These are phyloP conservation scores for Gastrolobium villosum DNA, from an alignment of 306 rosid genomes.

Conservation along the genomic window DNA sequence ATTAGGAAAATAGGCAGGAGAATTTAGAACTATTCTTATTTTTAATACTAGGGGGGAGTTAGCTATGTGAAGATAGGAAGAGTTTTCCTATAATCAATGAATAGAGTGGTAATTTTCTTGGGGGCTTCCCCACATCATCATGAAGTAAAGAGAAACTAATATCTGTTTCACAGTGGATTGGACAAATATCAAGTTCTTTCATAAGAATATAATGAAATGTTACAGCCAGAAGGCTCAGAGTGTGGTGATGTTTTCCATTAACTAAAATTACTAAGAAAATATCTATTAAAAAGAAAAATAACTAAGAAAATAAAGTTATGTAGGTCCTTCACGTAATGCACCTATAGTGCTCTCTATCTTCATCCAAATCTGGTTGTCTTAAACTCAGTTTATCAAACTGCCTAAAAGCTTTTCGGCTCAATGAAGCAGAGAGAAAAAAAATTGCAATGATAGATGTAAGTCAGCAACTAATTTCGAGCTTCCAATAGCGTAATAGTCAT, in stretches of 20 bases:
- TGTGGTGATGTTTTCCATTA: background rate
- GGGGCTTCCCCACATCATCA: background rate
- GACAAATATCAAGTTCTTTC: background rate
- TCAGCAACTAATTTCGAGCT: constrained; percentile 36
- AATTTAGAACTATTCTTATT: background rate
- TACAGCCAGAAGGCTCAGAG: background rate
- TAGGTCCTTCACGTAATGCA: background rate
- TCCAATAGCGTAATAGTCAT: constrained; percentile 43
- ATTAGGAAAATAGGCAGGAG: background rate
- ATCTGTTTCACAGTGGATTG: background rate
- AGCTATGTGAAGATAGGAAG: background rate
- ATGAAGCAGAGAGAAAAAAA: background rate
- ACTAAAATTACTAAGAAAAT: background rate
- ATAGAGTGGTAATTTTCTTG: background rate
- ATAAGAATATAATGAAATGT: background rate
- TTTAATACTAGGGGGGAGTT: background rate
- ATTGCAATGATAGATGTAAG: background rate
- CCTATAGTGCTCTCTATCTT: background rate
- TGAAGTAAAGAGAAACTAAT: constrained; percentile 2
- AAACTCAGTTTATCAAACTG: background rate
- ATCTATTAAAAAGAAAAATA: background rate
- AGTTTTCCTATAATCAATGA: background rate
- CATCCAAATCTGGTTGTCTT: background rate
- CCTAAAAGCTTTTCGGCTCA: background rate
- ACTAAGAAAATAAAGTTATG: background rate